phyloP scores from a whole-genome alignment of 495 filamentous ascomycete species.

The Penicillium turbatum region DNA sequence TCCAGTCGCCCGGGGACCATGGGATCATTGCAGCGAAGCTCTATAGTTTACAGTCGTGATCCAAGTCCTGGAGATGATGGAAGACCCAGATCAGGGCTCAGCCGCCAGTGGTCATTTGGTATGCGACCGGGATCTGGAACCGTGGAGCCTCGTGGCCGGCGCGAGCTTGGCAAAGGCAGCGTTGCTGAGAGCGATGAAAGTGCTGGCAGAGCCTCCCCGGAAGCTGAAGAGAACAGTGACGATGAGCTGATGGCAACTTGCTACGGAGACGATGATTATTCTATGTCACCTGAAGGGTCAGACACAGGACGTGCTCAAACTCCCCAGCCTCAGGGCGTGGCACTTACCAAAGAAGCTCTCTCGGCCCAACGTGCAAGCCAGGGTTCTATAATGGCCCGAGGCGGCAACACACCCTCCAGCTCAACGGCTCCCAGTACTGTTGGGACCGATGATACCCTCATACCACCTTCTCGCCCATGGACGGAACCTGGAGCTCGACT shows the following conservation, averaged over 20 bases:
- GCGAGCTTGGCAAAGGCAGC: conserved; percentile 28
- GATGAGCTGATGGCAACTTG: conserved; percentile 43
- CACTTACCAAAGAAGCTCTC: conserved; percentile 19
- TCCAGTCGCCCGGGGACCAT: conserved; percentile 40
- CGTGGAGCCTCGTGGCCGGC: conserved; percentile 31
- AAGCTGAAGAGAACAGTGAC: conserved; percentile 39
- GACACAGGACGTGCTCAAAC: conserved; percentile 29
- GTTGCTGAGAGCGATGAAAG: conserved; percentile 30
- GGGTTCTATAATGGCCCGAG: conserved; percentile 22
- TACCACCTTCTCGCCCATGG: conserved; percentile 31
- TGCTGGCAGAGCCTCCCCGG: conserved; percentile 22
- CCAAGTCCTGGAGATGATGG: conserved; percentile 35
- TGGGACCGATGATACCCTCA: conserved; percentile 40
- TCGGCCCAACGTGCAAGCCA: conserved; percentile 30
- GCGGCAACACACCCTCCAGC: conserved; percentile 16
- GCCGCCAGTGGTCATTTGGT: conserved; percentile 37
- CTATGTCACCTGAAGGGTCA: conserved; percentile 32
- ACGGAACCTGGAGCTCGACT: conserved; percentile 36
- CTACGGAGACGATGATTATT: conserved; percentile 44
- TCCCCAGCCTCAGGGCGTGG: conserved; percentile 7
- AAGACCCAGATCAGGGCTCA: conserved; percentile 35
- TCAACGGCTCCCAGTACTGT: conserved; percentile 34
- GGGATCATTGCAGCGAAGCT: conserved; percentile 42
- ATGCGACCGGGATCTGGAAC: conserved; percentile 38
- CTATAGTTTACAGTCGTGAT: conserved; percentile 46